Conservation (phyloP, 345 rosid genomes). For the Gossypium turneri region DNA sequence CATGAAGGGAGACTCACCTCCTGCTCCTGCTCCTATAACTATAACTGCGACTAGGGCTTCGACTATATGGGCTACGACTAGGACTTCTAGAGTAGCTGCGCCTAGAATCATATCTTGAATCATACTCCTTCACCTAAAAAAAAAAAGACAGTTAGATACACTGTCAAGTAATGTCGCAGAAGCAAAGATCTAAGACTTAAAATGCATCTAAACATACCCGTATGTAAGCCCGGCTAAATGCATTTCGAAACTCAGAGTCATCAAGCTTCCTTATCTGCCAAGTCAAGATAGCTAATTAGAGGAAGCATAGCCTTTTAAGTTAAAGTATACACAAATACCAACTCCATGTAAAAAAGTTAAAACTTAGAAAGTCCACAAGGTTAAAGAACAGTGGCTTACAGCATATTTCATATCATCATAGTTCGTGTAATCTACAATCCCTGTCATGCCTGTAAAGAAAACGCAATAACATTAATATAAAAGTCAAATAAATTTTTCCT, state of each 20-base stretch:
- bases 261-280: slow-evolving; percentile 79
- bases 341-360: neutral
- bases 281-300: neutral
- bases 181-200: neutral
- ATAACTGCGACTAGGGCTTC: slow-evolving; percentile 40
- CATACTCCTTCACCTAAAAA: slow-evolving; percentile 78
- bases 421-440: slow-evolving; percentile 83
- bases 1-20: slow-evolving; percentile 39
- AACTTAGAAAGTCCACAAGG: neutral
- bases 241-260: slow-evolving; percentile 81
- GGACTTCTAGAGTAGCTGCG: slow-evolving; percentile 60
- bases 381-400: slow-evolving; percentile 42
- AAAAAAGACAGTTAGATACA: neutral
- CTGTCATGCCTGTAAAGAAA: slow-evolving; percentile 63
- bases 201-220: slow-evolving; percentile 47
- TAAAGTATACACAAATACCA: neutral
- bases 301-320: neutral
- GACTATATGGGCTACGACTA: slow-evolving; percentile 48
- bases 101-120: slow-evolving; percentile 29
- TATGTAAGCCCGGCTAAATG: slow-evolving; percentile 74
- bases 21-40: slow-evolving; percentile 51
- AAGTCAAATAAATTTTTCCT: neutral
- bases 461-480: neutral
- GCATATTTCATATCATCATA: slow-evolving; percentile 96
- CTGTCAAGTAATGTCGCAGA: neutral